Evolutionary conservation across 2,329 filamentous ascomycete species (phyloP), one percentile per base, ranked within the genome.

Genomic region (Fusarium denticulatum): DNA sequence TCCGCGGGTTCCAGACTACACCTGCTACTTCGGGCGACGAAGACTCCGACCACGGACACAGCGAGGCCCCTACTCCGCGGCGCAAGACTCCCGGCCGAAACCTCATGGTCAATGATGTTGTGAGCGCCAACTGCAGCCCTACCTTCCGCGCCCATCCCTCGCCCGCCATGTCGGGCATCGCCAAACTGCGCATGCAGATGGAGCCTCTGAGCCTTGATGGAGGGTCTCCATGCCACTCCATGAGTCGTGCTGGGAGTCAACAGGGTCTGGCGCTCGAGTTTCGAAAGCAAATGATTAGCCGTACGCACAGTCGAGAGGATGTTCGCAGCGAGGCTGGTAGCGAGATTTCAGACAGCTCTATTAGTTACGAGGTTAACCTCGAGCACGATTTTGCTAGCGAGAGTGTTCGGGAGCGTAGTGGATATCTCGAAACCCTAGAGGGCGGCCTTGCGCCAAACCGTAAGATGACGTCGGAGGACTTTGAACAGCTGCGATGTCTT

Each of bases 381-480:
- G 93, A 96, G 75, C 85, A 94, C 71, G 95, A 98, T 80, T 98
- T 97, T 77, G 88, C 94, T 68, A 96, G 93, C 80, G 88, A 90
- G 77, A 89, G 86, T 74, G 84, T 89, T 42, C 83, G 84, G 28
- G 84, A 85, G 59, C 83, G 83, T 57, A 80, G 82, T 42, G 81
- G 80, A 61, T 84, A 84, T 74, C 79, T 83, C 64, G 84, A 86
- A 39, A 83, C 84, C 11, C 78, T 88, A 49, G 89, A 90, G 75
- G 88, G 88, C 32, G 87, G 88, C 22, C 82, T 90, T 62, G 82
- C 88, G 76, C 79, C 86, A 78, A 80, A 86, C 69, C 90, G 93
- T 73, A 98, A 99, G 85, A 98, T 98, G 93, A 93, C 92, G 14
- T 92, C 95, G 5, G 90, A 92, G 16, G 96, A 99, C 81, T 99